Evolutionary conservation across 1,284 basidiomycete species (phyloP), one percentile per base, ranked within the genome.

Genomic region (Pterulicium gracile): DNA sequence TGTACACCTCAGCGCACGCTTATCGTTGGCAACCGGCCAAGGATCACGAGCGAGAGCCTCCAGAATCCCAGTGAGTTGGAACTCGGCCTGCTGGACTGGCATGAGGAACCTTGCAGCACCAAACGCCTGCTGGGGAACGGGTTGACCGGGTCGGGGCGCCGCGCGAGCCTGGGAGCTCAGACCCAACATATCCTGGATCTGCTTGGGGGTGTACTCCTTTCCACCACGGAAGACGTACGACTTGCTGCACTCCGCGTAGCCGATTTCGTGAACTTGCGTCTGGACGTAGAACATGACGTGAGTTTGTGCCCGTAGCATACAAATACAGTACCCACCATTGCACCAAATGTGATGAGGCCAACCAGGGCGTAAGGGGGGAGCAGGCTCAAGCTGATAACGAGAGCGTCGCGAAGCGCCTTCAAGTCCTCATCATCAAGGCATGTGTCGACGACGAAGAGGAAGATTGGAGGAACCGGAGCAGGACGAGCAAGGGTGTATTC

Each of bases 241-340:
- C 67, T 98, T 98, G 67, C 83, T 91, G 70, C 94, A 98, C 61
- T 94, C 88, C 1, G 84, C 80, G 60, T 97, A 98, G 23, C 94
- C 93, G 44, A 98, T 86, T 68, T 99, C 96, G 65, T 99, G 95
- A 1, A 99, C 93, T 85, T 97, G 94, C 4, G 95, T 79, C 91
- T 95, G 51, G 3, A 39, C 3, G 24, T 18, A 22, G 20, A 24
- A 51, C 22, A 21, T 42, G 36, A 22, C 45, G 18, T 45, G 24
- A 43, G 45, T 15, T 19, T 17, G 18, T 41, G 34, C 17, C 13
- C 34, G 18, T 5, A 23, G n/a, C 20, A 42, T 21, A 43, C 19
- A 21, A 24, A 47, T 36, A 47, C 44, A 36, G 55, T 51, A 68
- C 70, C 48, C 56, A 89, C 91, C 93, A 98, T 98, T 32, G 95